Conservation (phyloP, 2,329 filamentous ascomycete genomes). For the Truncatella angustata region DNA sequence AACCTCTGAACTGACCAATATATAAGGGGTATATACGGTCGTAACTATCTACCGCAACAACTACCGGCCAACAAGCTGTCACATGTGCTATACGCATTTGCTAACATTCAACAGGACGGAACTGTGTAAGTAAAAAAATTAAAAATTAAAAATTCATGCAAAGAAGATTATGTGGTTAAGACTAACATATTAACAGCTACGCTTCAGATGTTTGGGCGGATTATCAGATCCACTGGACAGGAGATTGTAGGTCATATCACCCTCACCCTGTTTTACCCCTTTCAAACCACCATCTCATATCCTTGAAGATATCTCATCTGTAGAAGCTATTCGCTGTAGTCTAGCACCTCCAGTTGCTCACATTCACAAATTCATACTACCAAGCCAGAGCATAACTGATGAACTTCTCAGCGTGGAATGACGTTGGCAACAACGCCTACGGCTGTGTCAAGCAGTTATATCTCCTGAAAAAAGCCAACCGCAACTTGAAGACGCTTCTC, state of each 20-base stretch:
- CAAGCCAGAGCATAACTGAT: neutral
- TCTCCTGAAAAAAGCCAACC: conserved; percentile 73
- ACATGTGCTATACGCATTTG: conserved; percentile 79
- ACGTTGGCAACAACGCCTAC: conserved; percentile 69
- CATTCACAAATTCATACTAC: neutral
- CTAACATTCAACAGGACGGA: conserved; percentile 69
- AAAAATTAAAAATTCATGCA: too few relatives aligned
- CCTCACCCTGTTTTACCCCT: too few relatives aligned
- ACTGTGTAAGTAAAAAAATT: conserved; percentile 63
- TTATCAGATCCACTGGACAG: conserved; percentile 67
- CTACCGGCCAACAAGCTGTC: conserved; percentile 70
- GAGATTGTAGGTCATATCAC: conserved; percentile 51
- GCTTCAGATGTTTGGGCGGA: conserved; percentile 71
- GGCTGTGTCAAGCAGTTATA: conserved; percentile 80
- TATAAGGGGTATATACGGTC: conserved; percentile 68
- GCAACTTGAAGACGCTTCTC: conserved; percentile 74
- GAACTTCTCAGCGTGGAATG: conserved; percentile 49
- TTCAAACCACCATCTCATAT: neutral
- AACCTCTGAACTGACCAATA: conserved; percentile 3
- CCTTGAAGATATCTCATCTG: neutral
- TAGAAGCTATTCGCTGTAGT: neutral
- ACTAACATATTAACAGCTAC: conserved; percentile 35
- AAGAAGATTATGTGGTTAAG: too few relatives aligned
- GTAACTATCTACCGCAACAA: conserved; percentile 69
- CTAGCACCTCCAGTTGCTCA: too few relatives aligned